Conservation (phyloP, 2,329 filamentous ascomycete species). For the Claviceps maximensis region DNA sequence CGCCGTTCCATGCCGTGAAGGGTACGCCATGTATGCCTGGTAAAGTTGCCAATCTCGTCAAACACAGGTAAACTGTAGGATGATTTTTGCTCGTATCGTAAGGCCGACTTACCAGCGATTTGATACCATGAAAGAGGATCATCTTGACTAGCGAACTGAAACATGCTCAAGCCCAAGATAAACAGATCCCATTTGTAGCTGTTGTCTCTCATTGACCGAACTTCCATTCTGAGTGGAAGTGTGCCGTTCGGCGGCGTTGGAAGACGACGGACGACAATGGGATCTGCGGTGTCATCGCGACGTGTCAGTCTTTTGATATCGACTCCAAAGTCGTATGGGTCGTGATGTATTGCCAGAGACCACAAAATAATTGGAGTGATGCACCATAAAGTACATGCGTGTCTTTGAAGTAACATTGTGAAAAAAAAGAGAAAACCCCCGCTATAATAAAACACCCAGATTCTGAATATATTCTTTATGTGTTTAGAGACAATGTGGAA, state of each 20-base stretch:
- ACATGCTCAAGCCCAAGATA: conserved; percentile 58
- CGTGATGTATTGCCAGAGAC: conserved; percentile 6
- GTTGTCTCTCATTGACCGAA: conserved; percentile 51
- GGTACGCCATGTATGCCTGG: conserved; percentile 72
- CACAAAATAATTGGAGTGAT: conserved; percentile 2
- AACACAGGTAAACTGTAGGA: not conserved
- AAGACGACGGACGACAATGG: conserved; percentile 30
- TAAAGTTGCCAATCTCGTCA: not conserved
- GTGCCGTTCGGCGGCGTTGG: conserved; percentile 26
- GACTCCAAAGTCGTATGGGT: conserved; percentile 38
- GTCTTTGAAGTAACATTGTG: conserved; percentile 3
- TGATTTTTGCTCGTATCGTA: not conserved
- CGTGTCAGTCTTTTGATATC: conserved; percentile 27
- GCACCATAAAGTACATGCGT: not conserved
- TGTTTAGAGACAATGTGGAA: not conserved
- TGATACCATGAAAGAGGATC: conserved; percentile 62
- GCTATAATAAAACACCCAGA: not conserved
- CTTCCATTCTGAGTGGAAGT: conserved; percentile 44
- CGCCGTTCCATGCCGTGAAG: conserved; percentile 39
- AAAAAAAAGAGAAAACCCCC: not conserved
- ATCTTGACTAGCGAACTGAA: conserved; percentile 54
- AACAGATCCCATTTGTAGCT: conserved; percentile 63
- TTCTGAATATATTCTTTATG: not conserved
- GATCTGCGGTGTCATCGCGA: conserved; percentile 22
- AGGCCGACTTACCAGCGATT: conserved; percentile 47